Conservation (phyloP, 495 filamentous ascomycete species). For the Oleoguttula mirabilis region DNA sequence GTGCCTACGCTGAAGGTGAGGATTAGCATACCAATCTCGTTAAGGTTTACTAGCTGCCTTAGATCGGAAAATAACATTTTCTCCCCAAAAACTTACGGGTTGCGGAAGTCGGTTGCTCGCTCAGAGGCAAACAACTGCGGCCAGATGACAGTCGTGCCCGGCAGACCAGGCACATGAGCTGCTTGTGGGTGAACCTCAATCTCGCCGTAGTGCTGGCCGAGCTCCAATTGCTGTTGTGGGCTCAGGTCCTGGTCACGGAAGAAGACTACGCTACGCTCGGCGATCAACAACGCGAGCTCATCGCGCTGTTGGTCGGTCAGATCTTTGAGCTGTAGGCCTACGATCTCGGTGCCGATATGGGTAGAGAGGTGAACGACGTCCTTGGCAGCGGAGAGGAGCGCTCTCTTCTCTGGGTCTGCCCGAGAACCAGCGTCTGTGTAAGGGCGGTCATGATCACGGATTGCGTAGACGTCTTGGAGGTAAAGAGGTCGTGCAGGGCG, state of each 20-base stretch:
- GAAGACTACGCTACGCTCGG: slow-evolving; percentile 64
- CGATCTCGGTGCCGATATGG: slow-evolving; percentile 62
- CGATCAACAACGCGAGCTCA: slow-evolving; percentile 59
- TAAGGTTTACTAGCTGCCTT: no score
- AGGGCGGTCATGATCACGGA: slow-evolving; percentile 45
- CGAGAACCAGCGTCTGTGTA: slow-evolving; percentile 51
- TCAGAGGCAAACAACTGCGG: slow-evolving; percentile 44
- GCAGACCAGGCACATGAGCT: slow-evolving; percentile 53
- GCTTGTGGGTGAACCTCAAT: slow-evolving; percentile 61
- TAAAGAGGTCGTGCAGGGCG: slow-evolving; percentile 52
- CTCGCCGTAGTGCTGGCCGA: slow-evolving; percentile 55
- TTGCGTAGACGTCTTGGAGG: slow-evolving; percentile 52
- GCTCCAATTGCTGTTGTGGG: slow-evolving; percentile 54
- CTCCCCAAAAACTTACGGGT: no score
- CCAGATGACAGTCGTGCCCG: slow-evolving; percentile 56
- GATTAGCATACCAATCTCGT: no score
- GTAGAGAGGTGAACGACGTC: slow-evolving; percentile 53
- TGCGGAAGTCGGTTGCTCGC: slow-evolving; percentile 41
- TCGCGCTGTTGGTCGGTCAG: slow-evolving; percentile 55
- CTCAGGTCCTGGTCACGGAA: slow-evolving; percentile 61
- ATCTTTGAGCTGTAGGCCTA: slow-evolving; percentile 57
- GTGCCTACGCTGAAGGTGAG: no score
- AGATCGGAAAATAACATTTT: no score
- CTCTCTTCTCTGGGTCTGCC: slow-evolving; percentile 55
- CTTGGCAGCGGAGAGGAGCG: slow-evolving; percentile 50